Evolutionary conservation across 1,139 yeast genomes (phyloP).

Genomic region (Meyerozyma carpophila): DNA sequence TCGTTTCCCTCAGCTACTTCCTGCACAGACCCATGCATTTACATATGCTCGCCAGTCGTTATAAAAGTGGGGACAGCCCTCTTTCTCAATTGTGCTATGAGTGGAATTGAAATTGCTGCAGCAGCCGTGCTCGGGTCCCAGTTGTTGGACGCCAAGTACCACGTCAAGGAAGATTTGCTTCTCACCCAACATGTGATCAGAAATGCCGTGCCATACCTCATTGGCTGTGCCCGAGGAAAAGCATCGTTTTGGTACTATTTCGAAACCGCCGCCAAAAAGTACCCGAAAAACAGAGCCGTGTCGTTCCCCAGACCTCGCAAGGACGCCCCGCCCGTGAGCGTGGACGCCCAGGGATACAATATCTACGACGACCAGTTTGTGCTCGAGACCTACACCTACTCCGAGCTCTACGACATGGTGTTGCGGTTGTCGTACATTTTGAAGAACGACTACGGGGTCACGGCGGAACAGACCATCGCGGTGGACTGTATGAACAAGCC

Average conservation of each 20-base stretch:
- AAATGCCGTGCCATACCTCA: conserved; percentile 37
- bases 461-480: conserved; percentile 67
- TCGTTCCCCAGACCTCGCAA: conserved; percentile 55
- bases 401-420: conserved; percentile 60
- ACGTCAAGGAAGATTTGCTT: conserved; percentile 49
- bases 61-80: background rate
- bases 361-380: conserved; percentile 50
- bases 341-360: conserved; percentile 29
- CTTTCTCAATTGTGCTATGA: conserved; percentile 15
- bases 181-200: conserved; percentile 40
- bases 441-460: conserved; percentile 57
- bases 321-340: conserved; percentile 23
- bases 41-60: conserved; percentile 1
- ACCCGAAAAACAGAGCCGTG: conserved; percentile 54
- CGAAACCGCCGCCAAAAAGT: conserved; percentile 43
- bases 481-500: conserved; percentile 81
- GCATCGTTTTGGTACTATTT: conserved; percentile 67
- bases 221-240: conserved; percentile 37
- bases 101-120: conserved; percentile 37
- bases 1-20: too few relatives aligned
- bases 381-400: conserved; percentile 62
- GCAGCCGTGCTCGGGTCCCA: conserved; percentile 41
- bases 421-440: conserved; percentile 63
- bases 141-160: conserved; percentile 47
- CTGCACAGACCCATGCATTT: conserved; percentile 1